phyloP scores from a whole-genome alignment of 2,329 filamentous ascomycete species.

The Neocatenulostroma microsporum region DNA sequence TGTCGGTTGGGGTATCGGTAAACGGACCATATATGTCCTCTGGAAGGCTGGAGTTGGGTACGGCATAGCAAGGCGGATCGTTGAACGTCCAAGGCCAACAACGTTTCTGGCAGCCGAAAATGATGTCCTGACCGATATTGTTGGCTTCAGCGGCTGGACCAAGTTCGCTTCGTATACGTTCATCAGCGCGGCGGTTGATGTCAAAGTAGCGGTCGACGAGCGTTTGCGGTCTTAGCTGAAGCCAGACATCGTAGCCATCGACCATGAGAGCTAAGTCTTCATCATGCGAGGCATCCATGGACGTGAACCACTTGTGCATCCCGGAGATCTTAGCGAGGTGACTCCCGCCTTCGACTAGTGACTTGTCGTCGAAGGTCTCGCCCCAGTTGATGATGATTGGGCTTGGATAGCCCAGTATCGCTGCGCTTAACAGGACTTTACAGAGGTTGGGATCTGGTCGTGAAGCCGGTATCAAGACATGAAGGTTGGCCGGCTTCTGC shows the following conservation, averaged over 20 bases:
- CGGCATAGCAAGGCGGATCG: constrained; percentile 46
- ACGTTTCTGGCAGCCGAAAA: constrained; percentile 50
- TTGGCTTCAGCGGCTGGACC: constrained; percentile 12
- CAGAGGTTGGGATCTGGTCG: constrained; percentile 19
- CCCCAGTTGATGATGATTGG: constrained; percentile 13
- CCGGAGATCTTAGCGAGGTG: constrained; percentile 20
- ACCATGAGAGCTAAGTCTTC: constrained; percentile 55
- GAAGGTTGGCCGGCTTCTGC: constrained; percentile 11
- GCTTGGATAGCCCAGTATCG: constrained; percentile 17
- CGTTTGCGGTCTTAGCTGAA: constrained; percentile 57
- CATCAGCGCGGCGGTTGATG: constrained; percentile 37
- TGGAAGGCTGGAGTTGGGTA: constrained; percentile 46
- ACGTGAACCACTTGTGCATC: constrained; percentile 18
- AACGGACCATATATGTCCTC: constrained; percentile 41
- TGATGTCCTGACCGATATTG: constrained; percentile 45
- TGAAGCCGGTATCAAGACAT: constrained; percentile 21
- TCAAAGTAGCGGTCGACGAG: constrained; percentile 36
- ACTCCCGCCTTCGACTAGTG: neutral
- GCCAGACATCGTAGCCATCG: constrained; percentile 56
- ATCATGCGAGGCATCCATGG: constrained; percentile 13
- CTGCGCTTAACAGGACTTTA: constrained; percentile 15
- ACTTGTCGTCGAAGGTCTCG: constrained; percentile 2
- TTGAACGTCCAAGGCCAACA: constrained; percentile 39
- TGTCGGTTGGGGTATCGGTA: constrained; percentile 42
- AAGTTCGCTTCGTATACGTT: constrained; percentile 36